Evolutionary conservation across 2,329 filamentous ascomycete species (phyloP), one percentile per base, ranked within the genome.

Genomic region (Penicillium sp.): DNA sequence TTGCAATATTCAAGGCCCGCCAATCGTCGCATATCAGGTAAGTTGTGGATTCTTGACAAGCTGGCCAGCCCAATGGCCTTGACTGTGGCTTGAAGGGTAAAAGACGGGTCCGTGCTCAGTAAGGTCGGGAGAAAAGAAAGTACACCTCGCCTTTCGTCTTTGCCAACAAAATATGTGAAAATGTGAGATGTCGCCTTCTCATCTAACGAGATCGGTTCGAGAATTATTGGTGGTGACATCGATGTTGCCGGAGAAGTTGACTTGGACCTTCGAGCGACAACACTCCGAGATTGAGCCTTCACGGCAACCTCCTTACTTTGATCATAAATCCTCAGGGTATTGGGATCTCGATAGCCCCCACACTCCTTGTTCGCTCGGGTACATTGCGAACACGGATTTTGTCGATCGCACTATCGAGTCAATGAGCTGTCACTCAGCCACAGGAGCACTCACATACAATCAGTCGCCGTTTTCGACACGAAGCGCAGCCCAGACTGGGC

Each of bases 381-480:
- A 35, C 66, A 68, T 29, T 67, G 60, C 22, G 61, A 61, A 37
- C 63, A 68, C 13, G 66, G 64, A 3, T 41, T 53, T 19, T 53
- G 52, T 16, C 59, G 64, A 55, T 67, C 64, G 53, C 66, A 68
- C 66, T 68, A 41, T 49, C 22, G 21, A 13, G 37, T 49, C 24
- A 52, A 47, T 54, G 41, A 50, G 19, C 19, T 33, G 13, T 21
- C n/a, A 22, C 19, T 13, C n/a, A 6, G n/a, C 19, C 39, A 19
- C 35, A 3, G 35, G n/a, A 22, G 11, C 19, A 11, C 39, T 13
- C 39, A 41, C 59, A 8, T 53, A 63, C 61, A 19, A 33, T 53
- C 3, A 62, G 57, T 8, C 61, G 57, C 16, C 61, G 52, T n/a
- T 50, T 43, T 5, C 61, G 54, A 45, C 61, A 63, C 24, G 47